phyloP scores from a whole-genome alignment of 768 basidiomycete species.

The Mycena rosella region DNA sequence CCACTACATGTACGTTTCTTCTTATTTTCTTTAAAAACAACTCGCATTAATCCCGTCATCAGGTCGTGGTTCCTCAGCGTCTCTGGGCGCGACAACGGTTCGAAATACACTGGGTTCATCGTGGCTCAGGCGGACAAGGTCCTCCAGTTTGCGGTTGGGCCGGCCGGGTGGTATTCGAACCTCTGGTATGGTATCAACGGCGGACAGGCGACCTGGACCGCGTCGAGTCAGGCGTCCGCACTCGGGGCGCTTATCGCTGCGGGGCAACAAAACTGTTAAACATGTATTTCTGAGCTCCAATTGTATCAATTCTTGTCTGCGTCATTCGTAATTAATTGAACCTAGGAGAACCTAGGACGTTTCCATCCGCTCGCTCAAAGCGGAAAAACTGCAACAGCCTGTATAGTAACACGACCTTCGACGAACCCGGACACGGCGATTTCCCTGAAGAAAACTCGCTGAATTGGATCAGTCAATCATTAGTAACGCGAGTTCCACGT shows the following conservation, averaged over 20 bases:
- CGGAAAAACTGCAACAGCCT: too few species aligned
- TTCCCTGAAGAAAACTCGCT: too few species aligned
- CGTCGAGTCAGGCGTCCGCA: conserved; percentile 31
- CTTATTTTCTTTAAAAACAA: too few species aligned
- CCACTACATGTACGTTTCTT: conserved; percentile 27
- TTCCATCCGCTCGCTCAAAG: too few species aligned
- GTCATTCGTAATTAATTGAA: too few species aligned
- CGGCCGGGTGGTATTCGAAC: conserved; percentile 30
- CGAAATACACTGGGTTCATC: conserved; percentile 35
- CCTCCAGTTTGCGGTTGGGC: conserved; percentile 27
- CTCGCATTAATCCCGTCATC: background rate
- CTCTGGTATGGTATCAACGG: conserved; percentile 34
- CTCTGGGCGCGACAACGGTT: conserved; percentile 32
- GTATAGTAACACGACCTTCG: too few species aligned
- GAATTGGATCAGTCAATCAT: too few species aligned
- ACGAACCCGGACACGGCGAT: too few species aligned
- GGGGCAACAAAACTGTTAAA: conserved; percentile 33
- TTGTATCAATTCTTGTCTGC: background rate
- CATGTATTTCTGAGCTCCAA: background rate
- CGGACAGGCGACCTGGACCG: conserved; percentile 30
- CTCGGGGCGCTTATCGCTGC: conserved; percentile 36
- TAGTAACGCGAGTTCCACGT: too few species aligned
- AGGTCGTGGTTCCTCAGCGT: conserved; percentile 37
- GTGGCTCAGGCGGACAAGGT: conserved; percentile 33
- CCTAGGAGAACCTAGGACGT: too few species aligned